Evolutionary conservation across 2,329 filamentous ascomycete genomes (phyloP), one percentile per base, ranked within the genome.

Genomic region (Aspergillus bombycis): DNA sequence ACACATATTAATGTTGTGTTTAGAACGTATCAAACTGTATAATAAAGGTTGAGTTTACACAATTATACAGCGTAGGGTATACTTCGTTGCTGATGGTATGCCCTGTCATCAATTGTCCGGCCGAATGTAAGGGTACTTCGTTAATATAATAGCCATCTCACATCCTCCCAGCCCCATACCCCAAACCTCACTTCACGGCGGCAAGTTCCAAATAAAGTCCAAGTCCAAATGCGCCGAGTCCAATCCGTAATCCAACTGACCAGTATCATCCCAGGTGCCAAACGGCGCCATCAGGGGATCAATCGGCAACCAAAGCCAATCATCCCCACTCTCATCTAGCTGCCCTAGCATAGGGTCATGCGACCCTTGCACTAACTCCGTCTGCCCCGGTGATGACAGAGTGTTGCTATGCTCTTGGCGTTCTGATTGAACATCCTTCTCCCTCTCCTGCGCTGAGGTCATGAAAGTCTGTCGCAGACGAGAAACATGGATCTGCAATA

Each of bases 171-270:
- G 3, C 7, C 1, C 1, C 5, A n/a, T 1, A n/a, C 12, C 19
- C 9, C 3, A n/a, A 10, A 41, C 6, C 38, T 8, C 19, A 4
- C 38, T 10, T 50, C 26, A 50, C 2, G 26, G 6, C 14, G 71
- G 70, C 45, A 74, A 43, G 60, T 75, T 74, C 73, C 72, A 75
- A 28, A 75, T 66, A 56, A 75, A 75, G 60, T 75, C 72, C 57
- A 75, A 61, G 59, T 71, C 68, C 14, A 67, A 61, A 43, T 64
- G 64, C 28, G 68, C 63, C 11, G 68, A 67, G 56, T 71, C 71
- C n/a, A 73, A 63, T 7, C 64, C 65, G 38, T 62, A 68, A 46
- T 63, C 62, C 38, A 64, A 30, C 34, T 64, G 57, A 45, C 62
- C 64, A 5, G 8, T 32, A 11, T 64, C 61, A 55, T 66, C 63